Base-by-base conservation (phyloP, 179 eudicot genomes). In the Camellia oleifera region DNA sequence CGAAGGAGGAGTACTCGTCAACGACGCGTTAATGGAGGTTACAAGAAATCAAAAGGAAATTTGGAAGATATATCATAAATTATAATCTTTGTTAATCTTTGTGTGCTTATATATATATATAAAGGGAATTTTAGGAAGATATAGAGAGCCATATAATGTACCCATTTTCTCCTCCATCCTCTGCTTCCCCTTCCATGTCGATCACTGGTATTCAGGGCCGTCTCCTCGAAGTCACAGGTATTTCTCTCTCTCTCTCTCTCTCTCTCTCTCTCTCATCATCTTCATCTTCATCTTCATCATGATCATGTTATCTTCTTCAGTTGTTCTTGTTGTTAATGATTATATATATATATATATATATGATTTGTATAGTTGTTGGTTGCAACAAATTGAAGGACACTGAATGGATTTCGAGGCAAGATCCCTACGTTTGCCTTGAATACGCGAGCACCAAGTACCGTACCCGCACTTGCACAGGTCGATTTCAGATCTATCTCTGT, bases 331-430 rank as follows among this genome's bases (percentile, higher is more conserved):
- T 78, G 0, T 62, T 70, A 46, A 15, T 23, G 18, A 12, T 50
- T 26, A 46, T 52, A 10, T 74, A 10, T 61, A 23, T 23, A n/a
- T n/a, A n/a, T n/a, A 23, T 23, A 0, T 42, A 10, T 12, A n/a
- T 14, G 72, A 66, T 50, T 23, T 70, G 10, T 83, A 58, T 86
- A 94, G 98, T 94, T 66, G 93, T 93, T 70, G 92, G 86, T 23
- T 91, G 99, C 60, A 81, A 74, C 68, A 92, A 92, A 72, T 86
- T 96, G 95, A 94, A 92, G 79, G 97, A 96, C 79, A 96, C 99
- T 0, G 98, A 96, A 84, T 96, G 98, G 99, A 83, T 96, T 18
- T 94, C 98, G 57, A 90, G 97, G 77, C 97, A 96, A 87, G 97
- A 94, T 87, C 98, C 99, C 23, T 94, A 91, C 57, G 95, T 94